Evolutionary conservation across 2,329 filamentous ascomycete genomes (phyloP).

Genomic region (Anthostomella pinea): DNA sequence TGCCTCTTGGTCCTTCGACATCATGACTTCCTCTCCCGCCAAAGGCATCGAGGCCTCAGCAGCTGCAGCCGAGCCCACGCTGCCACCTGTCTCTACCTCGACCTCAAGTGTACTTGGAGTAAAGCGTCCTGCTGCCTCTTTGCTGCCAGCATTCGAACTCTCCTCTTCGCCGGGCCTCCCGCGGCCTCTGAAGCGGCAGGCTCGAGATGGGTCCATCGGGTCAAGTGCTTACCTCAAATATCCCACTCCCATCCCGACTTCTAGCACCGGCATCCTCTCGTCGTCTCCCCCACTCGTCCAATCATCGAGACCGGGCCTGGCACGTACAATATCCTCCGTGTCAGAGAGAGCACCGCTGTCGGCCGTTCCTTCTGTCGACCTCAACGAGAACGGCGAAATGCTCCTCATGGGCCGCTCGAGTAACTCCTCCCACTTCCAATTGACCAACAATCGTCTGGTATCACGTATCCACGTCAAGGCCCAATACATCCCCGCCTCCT

Average conservation of each 20-base stretch:
- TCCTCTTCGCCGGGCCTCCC: conserved; percentile 75
- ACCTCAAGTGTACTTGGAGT: conserved; percentile 39
- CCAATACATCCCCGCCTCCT: conserved; percentile 69
- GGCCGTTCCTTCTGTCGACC: conserved; percentile 76
- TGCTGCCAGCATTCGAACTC: conserved; percentile 77
- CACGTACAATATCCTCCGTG: conserved; percentile 60
- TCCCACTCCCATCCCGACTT: conserved; percentile 90
- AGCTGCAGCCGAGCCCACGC: conserved; percentile 37
- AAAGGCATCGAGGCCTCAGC: conserved; percentile 24
- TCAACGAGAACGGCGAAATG: conserved; percentile 77
- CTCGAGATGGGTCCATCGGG: conserved; percentile 36
- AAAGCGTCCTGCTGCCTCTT: conserved; percentile 62
- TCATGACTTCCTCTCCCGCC: conserved; percentile 28
- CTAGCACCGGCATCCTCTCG: conserved; percentile 85
- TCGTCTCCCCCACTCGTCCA: conserved; percentile 70
- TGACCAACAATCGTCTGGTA: conserved; percentile 87
- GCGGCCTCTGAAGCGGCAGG: conserved; percentile 66
- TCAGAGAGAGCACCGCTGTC: conserved; percentile 82
- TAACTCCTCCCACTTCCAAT: conserved; percentile 91
- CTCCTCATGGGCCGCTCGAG: conserved; percentile 89
- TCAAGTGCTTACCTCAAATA: conserved; percentile 64
- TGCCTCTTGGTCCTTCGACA: conserved; percentile 21
- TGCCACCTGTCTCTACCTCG: conserved; percentile 28
- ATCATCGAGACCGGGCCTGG: conserved; percentile 45
- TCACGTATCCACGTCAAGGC: conserved; percentile 92